Conservation (phyloP, 1,284 basidiomycete genomes). For the Ceratobasidium sp. region DNA sequence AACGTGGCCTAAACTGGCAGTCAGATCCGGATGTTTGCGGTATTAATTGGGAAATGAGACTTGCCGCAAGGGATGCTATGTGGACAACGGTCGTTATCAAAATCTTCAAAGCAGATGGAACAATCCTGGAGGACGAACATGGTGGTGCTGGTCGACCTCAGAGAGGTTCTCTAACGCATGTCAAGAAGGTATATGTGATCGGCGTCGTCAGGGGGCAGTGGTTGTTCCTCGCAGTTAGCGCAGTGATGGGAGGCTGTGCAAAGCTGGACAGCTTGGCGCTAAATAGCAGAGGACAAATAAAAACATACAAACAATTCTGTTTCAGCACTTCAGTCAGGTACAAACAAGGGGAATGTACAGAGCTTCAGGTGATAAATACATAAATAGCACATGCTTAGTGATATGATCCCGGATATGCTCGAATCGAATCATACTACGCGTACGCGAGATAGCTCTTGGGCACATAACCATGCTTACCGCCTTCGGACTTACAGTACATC, state of each 20-base stretch:
- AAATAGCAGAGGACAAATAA: too few relatives aligned
- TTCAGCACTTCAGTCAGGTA: too few relatives aligned
- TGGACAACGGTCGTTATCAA: constrained; percentile 4
- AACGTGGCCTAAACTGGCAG: constrained; percentile 7
- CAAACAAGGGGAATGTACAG: too few relatives aligned
- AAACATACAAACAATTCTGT: too few relatives aligned
- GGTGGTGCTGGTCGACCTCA: background rate
- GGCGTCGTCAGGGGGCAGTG: background rate
- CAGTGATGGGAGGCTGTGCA: background rate
- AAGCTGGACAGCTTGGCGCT: too few relatives aligned
- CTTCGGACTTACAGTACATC: background rate
- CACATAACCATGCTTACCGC: background rate
- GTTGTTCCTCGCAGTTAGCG: too few relatives aligned
- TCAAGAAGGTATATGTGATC: background rate
- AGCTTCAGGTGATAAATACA: too few relatives aligned
- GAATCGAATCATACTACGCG: background rate
- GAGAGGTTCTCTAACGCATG: background rate
- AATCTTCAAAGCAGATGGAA: constrained; percentile 32
- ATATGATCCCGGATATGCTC: too few relatives aligned
- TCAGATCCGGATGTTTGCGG: background rate
- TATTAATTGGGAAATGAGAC: background rate
- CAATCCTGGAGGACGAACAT: constrained; percentile 35
- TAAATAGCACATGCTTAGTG: too few relatives aligned
- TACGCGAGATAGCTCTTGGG: constrained; percentile 1
- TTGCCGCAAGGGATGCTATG: constrained; percentile 28